Evolutionary conservation across 1,139 yeast species (phyloP).

Genomic region (Hemisphaericaspora xylanilytica): DNA sequence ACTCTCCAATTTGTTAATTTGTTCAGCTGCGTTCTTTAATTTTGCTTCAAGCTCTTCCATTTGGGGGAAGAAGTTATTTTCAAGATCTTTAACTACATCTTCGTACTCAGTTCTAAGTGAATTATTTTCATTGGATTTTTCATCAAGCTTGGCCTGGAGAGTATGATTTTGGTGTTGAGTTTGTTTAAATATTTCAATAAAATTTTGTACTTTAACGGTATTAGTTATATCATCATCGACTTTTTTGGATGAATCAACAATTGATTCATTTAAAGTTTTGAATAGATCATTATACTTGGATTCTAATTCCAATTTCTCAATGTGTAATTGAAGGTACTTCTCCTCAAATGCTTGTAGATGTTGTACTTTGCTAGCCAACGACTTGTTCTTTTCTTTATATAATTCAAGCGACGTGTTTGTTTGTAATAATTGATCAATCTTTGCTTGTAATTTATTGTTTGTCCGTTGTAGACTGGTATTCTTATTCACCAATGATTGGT

Average conservation of each 20-base stretch:
- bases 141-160: constrained; percentile 35
- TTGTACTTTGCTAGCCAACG: constrained; percentile 35
- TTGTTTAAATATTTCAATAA: constrained; percentile 34
- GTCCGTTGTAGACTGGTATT: constrained; percentile 31
- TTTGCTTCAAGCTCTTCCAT: constrained; percentile 17
- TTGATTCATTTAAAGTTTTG: constrained; percentile 27
- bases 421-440: constrained; percentile 34
- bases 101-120: constrained; percentile 23
- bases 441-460: constrained; percentile 29
- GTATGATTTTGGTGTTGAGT: constrained; percentile 39
- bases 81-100: constrained; percentile 11
- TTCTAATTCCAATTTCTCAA: constrained; percentile 50
- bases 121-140: constrained; percentile 12
- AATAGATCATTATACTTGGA: constrained; percentile 38
- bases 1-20: constrained; percentile 46
- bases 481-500: constrained; percentile 28
- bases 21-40: constrained; percentile 21
- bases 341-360: constrained; percentile 45
- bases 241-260: constrained; percentile 13
- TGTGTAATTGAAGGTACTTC: constrained; percentile 48
- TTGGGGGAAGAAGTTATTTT: constrained; percentile 18
- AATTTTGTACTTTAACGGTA: constrained; percentile 23
- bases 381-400: constrained; percentile 36
- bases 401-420: constrained; percentile 40
- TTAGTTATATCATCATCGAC: constrained; percentile 17